Percentiles rank a stretch among this genome's conserved stretches.
These are phyloP conservation scores for Pseudomicrostroma phylloplanum DNA, from an alignment of 1,284 basidiomycete species.

Conservation along the genomic window DNA sequence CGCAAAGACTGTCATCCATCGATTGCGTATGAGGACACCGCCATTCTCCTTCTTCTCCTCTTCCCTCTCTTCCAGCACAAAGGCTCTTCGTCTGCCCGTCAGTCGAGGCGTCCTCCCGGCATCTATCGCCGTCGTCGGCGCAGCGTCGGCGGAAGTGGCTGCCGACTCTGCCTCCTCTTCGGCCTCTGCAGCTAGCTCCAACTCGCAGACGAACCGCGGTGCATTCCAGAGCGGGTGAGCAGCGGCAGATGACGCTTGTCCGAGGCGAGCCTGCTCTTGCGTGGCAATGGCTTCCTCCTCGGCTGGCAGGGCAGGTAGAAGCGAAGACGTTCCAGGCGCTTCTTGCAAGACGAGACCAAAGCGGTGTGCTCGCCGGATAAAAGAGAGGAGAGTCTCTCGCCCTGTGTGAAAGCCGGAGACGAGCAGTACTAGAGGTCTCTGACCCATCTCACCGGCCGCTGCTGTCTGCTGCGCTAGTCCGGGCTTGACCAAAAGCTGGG, in stretches of 20 bases:
- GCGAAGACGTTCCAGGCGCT: slow-evolving; percentile 9
- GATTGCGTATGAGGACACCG: slow-evolving; percentile 21
- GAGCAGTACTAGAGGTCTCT: slow-evolving; percentile 26
- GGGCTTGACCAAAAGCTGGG: slow-evolving; percentile 18
- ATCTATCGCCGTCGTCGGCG: slow-evolving; percentile 9
- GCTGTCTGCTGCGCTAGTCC: too few species aligned
- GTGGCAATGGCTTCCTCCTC: slow-evolving; percentile 2
- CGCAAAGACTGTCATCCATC: slow-evolving; percentile 29
- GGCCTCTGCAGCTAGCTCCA: slow-evolving; percentile 3
- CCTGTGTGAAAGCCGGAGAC: slow-evolving; percentile 47
- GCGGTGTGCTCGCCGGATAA: slow-evolving; percentile 29
- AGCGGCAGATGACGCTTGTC: neutral
- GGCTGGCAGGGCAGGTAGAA: neutral
- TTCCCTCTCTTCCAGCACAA: slow-evolving; percentile 6
- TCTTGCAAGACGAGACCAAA: slow-evolving; percentile 21
- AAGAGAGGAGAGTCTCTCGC: slow-evolving; percentile 33
- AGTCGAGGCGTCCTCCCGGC: slow-evolving; percentile 13
- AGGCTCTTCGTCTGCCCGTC: slow-evolving; percentile 17
- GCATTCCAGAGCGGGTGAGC: slow-evolving; percentile 21
- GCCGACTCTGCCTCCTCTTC: slow-evolving; percentile 4
- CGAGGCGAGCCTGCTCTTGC: neutral
- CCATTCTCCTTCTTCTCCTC: slow-evolving; percentile 20
- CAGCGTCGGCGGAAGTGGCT: neutral
- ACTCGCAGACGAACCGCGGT: slow-evolving; percentile 25
- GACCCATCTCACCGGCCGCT: neutral